These are phyloP conservation scores for Ochromonadaceae sp. DNA, from an alignment of 352 stramenopile genomes.

Conservation along the genomic window DNA sequence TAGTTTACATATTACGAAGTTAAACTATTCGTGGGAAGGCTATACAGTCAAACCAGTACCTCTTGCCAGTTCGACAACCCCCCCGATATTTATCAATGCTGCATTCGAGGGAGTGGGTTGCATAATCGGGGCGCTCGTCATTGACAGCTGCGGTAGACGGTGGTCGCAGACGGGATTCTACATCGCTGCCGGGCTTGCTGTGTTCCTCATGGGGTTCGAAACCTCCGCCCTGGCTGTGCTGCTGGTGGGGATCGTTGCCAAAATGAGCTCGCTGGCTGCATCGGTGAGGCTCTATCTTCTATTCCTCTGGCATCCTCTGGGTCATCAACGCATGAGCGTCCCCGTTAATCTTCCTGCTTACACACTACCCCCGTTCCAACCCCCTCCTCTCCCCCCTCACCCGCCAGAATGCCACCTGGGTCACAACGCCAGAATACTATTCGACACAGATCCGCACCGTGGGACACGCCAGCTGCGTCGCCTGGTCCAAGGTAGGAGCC, in stretches of 20 bases:
- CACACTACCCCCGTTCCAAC: too few relatives aligned
- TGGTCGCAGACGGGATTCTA: background rate
- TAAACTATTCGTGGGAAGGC: too few relatives aligned
- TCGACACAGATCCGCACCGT: background rate
- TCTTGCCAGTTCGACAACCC: too few relatives aligned
- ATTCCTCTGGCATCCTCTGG: background rate
- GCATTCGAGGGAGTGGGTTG: background rate
- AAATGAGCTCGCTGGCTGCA: background rate
- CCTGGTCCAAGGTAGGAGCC: background rate
- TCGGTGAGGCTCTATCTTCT: background rate
- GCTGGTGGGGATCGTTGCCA: background rate
- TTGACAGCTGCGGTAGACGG: background rate
- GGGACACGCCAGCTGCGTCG: background rate
- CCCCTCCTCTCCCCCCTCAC: too few relatives aligned
- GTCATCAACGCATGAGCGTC: too few relatives aligned
- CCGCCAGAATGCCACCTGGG: background rate
- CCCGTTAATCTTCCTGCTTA: too few relatives aligned
- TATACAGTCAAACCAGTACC: too few relatives aligned
- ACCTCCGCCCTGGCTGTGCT: background rate
- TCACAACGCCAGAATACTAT: slow-evolving; percentile 11
- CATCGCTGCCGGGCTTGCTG: background rate
- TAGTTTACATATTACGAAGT: too few relatives aligned
- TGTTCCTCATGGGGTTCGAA: background rate
- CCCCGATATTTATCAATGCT: background rate
- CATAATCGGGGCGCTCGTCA: background rate